These are phyloP conservation scores for Helianthus tuberosus DNA, from an alignment of 129 eudicot genomes.

Conservation along the genomic window DNA sequence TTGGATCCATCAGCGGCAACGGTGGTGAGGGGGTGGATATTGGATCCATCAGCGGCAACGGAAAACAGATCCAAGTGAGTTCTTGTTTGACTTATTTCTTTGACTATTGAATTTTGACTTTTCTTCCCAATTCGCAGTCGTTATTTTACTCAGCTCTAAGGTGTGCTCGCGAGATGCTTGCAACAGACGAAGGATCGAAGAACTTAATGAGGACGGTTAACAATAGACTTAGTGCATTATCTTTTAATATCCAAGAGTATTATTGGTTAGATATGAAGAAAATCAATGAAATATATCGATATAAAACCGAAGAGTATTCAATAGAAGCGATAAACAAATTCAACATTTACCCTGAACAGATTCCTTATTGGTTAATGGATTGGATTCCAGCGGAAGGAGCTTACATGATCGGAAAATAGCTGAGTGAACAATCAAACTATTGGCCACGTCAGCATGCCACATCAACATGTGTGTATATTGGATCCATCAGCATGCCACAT, in stretches of 20 bases:
- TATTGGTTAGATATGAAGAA: constrained; percentile 96
- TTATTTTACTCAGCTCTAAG: constrained; percentile 93
- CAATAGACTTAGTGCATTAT: constrained; percentile 89
- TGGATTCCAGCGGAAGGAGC: constrained; percentile 98
- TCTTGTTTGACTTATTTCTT: not conserved
- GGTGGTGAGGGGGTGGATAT: too few relatives aligned
- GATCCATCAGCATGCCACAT: too few relatives aligned
- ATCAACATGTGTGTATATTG: too few relatives aligned
- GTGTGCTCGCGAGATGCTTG: constrained; percentile 93
- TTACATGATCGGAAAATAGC: constrained; percentile 92
- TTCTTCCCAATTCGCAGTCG: constrained; percentile 46
- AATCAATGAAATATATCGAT: constrained; percentile 90
- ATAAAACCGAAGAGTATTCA: constrained; percentile 97
- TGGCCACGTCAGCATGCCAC: too few relatives aligned
- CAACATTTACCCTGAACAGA: constrained; percentile 97
- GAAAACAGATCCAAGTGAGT: constrained; percentile 94
- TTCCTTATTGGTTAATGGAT: constrained; percentile 91
- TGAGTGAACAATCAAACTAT: too few relatives aligned
- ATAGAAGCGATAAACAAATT: constrained; percentile 90
- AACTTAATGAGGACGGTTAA: constrained; percentile 75
- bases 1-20: too few relatives aligned
- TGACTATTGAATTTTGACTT: not conserved
- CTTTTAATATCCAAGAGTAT: constrained; percentile 92
- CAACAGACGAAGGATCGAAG: constrained; percentile 82
- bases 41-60: too few relatives aligned